Evolutionary conservation across 768 basidiomycete species (phyloP).

Genomic region (Dendrothele bispora): DNA sequence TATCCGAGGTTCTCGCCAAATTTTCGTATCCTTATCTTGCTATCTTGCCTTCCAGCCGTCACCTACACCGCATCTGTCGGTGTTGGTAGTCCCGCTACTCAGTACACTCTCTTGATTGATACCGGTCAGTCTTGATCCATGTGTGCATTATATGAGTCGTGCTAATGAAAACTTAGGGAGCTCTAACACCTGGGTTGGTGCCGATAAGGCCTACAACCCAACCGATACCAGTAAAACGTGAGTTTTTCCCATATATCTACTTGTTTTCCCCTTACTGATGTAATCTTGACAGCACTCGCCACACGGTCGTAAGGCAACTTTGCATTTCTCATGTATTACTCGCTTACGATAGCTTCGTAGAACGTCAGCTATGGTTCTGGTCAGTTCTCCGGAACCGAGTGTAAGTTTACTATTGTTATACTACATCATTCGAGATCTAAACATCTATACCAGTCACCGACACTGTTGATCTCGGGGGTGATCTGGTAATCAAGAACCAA

Average conservation of each 20-base stretch:
- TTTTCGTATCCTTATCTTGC: constrained; percentile 11
- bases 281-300: constrained; percentile 19
- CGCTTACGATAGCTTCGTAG: constrained; percentile 23
- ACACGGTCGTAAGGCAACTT: constrained; percentile 29
- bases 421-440: neutral
- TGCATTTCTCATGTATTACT: neutral
- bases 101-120: constrained; percentile 56
- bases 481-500: constrained; percentile 45
- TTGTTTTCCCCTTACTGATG: neutral
- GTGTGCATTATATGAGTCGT: neutral
- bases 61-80: constrained; percentile 54
- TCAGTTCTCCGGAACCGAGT: constrained; percentile 52
- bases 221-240: constrained; percentile 44
- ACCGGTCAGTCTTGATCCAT: constrained; percentile 35
- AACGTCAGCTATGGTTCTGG: constrained; percentile 57
- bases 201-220: constrained; percentile 42
- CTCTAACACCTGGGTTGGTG: constrained; percentile 62
- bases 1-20: neutral
- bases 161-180: constrained; percentile 24
- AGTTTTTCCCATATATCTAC: constrained; percentile 18
- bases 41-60: constrained; percentile 33
- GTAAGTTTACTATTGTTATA: constrained; percentile 25
- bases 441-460: constrained; percentile 39
- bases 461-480: constrained; percentile 39
- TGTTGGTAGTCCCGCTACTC: constrained; percentile 46